Percentiles rank a stretch among this genome's conserved stretches.
Evolutionary conservation across 257 asterid genomes (phyloP).

Genomic region (Petunia secreta): DNA sequence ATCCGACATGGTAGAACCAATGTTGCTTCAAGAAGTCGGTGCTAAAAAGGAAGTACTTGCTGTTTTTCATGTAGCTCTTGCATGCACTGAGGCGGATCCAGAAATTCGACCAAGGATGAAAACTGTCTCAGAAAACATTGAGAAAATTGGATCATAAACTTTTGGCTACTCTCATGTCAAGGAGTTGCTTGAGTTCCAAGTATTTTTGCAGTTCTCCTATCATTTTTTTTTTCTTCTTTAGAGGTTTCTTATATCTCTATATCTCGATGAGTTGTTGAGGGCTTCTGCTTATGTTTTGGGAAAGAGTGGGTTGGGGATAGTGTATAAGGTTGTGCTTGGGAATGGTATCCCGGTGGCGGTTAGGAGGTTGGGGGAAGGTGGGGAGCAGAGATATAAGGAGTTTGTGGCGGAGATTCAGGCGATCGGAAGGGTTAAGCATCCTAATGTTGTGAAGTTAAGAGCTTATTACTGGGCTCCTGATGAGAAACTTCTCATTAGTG

Average conservation of each 20-base stretch:
- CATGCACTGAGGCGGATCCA: constrained; percentile 91
- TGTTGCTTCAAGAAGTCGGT: constrained; percentile 67
- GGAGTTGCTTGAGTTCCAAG: constrained; percentile 5
- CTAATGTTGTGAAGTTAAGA: constrained; percentile 80
- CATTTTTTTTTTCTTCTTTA: constrained; percentile 19
- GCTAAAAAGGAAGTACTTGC: constrained; percentile 83
- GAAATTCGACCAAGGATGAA: constrained; percentile 96
- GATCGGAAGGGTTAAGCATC: constrained; percentile 87
- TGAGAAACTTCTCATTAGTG: constrained; percentile 96
- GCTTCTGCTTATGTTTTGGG: constrained; percentile 98
- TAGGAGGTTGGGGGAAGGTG: constrained; percentile 93
- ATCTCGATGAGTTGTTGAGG: constrained; percentile 82
- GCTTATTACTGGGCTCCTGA: constrained; percentile 98
- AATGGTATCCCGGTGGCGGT: constrained; percentile 94
- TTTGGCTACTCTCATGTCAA: neutral
- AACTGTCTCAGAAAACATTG: constrained; percentile 71
- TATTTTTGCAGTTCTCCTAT: constrained; percentile 13
- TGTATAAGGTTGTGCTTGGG: constrained; percentile 93
- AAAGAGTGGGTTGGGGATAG: constrained; percentile 94
- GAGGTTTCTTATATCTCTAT: neutral
- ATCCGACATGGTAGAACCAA: constrained; percentile 82
- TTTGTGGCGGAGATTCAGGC: constrained; percentile 89
- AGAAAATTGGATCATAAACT: constrained; percentile 60
- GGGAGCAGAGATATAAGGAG: constrained; percentile 91
- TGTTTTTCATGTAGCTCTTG: constrained; percentile 71